Conservation (phyloP, 257 asterid genomes). For the Capsicum pubescens region DNA sequence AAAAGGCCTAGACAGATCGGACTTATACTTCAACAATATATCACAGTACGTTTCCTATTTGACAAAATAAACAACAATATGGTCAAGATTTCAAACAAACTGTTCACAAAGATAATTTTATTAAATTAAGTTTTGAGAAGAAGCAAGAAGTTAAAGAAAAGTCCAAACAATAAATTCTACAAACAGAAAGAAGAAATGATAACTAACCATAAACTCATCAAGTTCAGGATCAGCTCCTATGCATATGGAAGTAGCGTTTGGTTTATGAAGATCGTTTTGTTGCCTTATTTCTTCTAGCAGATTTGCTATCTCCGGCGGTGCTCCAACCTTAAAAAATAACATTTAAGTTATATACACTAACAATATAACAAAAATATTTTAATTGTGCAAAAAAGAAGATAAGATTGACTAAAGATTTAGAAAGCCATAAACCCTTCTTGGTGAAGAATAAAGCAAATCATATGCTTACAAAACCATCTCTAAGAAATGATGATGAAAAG, state of each 20-base stretch:
- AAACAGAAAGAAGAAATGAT: background rate
- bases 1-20: constrained; percentile 78
- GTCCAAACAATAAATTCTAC: background rate
- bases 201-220: constrained; percentile 54
- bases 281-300: constrained; percentile 49
- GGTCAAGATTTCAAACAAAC: constrained; percentile 5
- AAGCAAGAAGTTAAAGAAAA: background rate
- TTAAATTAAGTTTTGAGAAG: background rate
- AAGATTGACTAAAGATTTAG: background rate
- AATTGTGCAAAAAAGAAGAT: background rate
- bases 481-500: background rate
- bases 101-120: background rate
- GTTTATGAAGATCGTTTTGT: constrained; percentile 40
- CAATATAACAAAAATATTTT: background rate
- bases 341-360: background rate
- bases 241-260: constrained; percentile 31
- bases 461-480: background rate
- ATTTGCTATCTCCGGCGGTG: constrained; percentile 49
- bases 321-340: constrained; percentile 48
- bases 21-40: constrained; percentile 69
- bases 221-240: constrained; percentile 61
- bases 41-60: constrained; percentile 72
- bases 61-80: background rate
- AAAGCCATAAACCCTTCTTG: background rate
- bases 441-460: background rate